Conservation (phyloP, 2,329 filamentous ascomycete species). For the Didymella pomorum region DNA sequence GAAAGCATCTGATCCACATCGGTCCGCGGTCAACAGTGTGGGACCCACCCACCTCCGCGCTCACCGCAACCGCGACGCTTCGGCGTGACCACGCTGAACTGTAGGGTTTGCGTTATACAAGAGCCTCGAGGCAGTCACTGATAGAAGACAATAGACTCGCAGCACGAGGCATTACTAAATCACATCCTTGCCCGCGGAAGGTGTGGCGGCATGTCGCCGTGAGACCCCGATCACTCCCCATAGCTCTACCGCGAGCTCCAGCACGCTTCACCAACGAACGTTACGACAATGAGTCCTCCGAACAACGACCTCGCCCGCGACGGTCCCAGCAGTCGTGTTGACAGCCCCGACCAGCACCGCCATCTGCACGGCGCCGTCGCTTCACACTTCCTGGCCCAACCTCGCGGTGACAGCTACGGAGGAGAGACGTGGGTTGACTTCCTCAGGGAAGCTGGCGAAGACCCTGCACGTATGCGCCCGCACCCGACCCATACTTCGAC, state of each 20-base stretch:
- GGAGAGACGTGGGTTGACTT: slow-evolving; percentile 51
- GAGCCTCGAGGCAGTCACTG: neutral
- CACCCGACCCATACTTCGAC: neutral
- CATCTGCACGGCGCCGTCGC: slow-evolving; percentile 13
- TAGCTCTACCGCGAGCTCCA: slow-evolving; percentile 1
- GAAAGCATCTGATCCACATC: neutral
- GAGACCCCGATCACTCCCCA: slow-evolving; percentile 27
- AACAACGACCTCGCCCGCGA: neutral
- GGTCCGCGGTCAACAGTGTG: neutral
- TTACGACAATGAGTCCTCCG: slow-evolving; percentile 8
- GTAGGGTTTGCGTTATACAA: neutral
- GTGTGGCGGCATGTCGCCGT: slow-evolving; percentile 44
- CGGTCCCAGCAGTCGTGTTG: neutral
- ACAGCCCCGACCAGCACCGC: slow-evolving; percentile 8
- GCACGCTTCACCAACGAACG: slow-evolving; percentile 14
- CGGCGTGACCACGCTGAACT: neutral
- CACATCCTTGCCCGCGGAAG: slow-evolving; percentile 3
- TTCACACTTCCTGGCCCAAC: neutral
- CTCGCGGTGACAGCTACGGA: slow-evolving; percentile 29
- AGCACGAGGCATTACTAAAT: slow-evolving; percentile 18
- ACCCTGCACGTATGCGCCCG: slow-evolving; percentile 6
- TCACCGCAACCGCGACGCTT: slow-evolving; percentile 23
- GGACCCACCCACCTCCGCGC: slow-evolving; percentile 24
- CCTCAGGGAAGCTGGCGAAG: slow-evolving; percentile 35
- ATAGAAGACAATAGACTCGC: neutral